A percentile compares a stretch with the other conserved stretches of the same genome.
Evolutionary conservation across 164 flowering plant genomes (phyloP).

Genomic region (Umbellularia californica): DNA sequence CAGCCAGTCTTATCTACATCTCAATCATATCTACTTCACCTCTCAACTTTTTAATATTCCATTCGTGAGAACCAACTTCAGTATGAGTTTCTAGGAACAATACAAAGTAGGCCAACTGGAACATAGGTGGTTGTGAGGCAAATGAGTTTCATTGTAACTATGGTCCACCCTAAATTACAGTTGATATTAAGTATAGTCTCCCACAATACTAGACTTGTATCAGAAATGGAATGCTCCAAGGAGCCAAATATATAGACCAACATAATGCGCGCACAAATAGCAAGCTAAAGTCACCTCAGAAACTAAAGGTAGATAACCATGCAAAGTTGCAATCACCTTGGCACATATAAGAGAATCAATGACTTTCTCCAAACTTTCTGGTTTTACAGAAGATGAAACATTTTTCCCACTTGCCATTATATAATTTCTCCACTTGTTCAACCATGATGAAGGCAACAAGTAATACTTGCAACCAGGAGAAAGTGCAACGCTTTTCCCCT

Average conservation of each 20-base stretch:
- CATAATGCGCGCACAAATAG: background rate
- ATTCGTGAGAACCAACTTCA: too few relatives aligned
- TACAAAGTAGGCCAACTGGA: too few relatives aligned
- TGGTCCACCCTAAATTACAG: too few relatives aligned
- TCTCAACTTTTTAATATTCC: too few relatives aligned
- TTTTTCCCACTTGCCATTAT: constrained; percentile 61
- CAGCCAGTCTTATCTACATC: too few relatives aligned
- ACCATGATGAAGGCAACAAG: constrained; percentile 85
- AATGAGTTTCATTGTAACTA: too few relatives aligned
- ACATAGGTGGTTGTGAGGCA: too few relatives aligned
- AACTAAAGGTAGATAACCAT: background rate
- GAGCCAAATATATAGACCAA: background rate
- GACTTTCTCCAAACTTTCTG: constrained; percentile 53
- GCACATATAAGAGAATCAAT: constrained; percentile 61
- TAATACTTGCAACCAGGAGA: constrained; percentile 56
- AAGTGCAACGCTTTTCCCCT: constrained; percentile 58
- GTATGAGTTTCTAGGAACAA: too few relatives aligned
- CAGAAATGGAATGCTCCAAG: background rate
- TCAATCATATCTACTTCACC: too few relatives aligned
- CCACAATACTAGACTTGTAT: too few relatives aligned
- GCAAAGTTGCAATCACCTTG: constrained; percentile 39
- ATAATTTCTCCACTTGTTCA: constrained; percentile 75
- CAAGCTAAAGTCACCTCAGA: background rate
- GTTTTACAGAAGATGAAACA: constrained; percentile 48
- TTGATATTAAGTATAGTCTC: too few relatives aligned